Conservation (phyloP, 2,329 filamentous ascomycete genomes). For the Penicillium occitanis region DNA sequence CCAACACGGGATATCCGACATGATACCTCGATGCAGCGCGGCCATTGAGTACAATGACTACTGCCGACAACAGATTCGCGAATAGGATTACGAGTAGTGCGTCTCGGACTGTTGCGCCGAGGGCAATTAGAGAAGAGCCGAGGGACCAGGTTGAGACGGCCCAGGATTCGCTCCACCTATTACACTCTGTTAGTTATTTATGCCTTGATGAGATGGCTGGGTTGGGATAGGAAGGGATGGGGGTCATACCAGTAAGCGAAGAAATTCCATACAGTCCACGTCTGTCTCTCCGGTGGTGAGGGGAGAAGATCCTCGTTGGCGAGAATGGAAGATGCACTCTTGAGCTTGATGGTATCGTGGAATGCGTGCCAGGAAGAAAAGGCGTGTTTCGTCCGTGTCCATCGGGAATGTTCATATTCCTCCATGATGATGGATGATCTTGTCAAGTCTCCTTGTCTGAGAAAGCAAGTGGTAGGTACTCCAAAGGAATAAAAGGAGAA, state of each 20-base stretch:
- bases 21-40: conserved; percentile 25
- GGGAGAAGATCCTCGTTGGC: conserved; percentile 28
- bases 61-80: conserved; percentile 26
- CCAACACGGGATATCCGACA: conserved; percentile 26
- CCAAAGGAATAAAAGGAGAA: no score
- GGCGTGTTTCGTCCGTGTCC: conserved; percentile 17
- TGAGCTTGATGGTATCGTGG: conserved; percentile 22
- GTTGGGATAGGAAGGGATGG: no score
- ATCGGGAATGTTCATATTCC: conserved; percentile 16
- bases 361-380: conserved; percentile 23
- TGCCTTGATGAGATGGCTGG: no score
- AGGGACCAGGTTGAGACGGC: conserved; percentile 27
- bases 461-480: no score
- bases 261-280: conserved; percentile 27
- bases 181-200: no score
- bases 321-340: conserved; percentile 26
- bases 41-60: conserved; percentile 27
- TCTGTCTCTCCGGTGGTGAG: conserved; percentile 25
- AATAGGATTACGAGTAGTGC: conserved; percentile 27
- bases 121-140: conserved; percentile 26
- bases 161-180: conserved; percentile 29
- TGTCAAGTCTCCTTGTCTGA: not conserved
- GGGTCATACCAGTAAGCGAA: conserved; percentile 27
- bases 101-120: conserved; percentile 27
- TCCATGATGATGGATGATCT: not conserved